Evolutionary conservation across 345 rosid genomes (phyloP).

Genomic region (Odontarrhena argentea): DNA sequence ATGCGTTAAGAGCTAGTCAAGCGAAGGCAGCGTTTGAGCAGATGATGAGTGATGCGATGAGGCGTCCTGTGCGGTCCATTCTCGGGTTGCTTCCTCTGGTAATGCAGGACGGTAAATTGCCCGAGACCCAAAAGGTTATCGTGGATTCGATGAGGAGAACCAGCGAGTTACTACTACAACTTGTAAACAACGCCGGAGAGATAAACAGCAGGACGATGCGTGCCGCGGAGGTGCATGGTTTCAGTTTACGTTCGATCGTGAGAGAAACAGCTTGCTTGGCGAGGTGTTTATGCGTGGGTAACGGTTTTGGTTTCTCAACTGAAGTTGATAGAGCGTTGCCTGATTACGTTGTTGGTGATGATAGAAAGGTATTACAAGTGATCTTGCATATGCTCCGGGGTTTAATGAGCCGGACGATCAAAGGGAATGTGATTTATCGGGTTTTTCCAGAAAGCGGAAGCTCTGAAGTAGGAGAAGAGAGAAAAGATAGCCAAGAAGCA

Average conservation of each 20-base stretch:
- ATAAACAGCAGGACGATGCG: slow-evolving; percentile 55
- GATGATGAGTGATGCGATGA: slow-evolving; percentile 86
- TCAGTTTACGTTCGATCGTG: slow-evolving; percentile 59
- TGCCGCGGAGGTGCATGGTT: slow-evolving; percentile 49
- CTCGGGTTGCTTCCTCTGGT: slow-evolving; percentile 70
- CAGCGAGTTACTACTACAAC: slow-evolving; percentile 60
- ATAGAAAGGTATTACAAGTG: slow-evolving; percentile 72
- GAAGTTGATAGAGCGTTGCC: slow-evolving; percentile 77
- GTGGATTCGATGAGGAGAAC: slow-evolving; percentile 75
- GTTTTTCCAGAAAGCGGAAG: slow-evolving; percentile 56
- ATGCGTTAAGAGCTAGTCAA: slow-evolving; percentile 84
- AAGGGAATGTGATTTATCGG: slow-evolving; percentile 54
- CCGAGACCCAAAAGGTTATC: slow-evolving; percentile 54
- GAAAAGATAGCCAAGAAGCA: slow-evolving; percentile 64
- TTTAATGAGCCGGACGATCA: slow-evolving; percentile 47
- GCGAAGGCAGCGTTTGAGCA: slow-evolving; percentile 77
- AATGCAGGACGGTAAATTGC: slow-evolving; percentile 57
- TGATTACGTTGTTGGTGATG: slow-evolving; percentile 74
- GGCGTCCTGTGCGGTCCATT: slow-evolving; percentile 76
- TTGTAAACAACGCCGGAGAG: slow-evolving; percentile 76
- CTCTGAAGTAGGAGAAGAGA: slow-evolving; percentile 39
- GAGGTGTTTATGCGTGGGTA: slow-evolving; percentile 68
- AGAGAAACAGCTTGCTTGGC: slow-evolving; percentile 79
- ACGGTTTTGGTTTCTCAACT: slow-evolving; percentile 66
- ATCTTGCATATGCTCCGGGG: slow-evolving; percentile 80